Percentiles rank a stretch among this genome's conserved stretches.
phyloP scores from a whole-genome alignment of 352 stramenopile genomes.

The Hyaloperonospora arabidopsidis region DNA sequence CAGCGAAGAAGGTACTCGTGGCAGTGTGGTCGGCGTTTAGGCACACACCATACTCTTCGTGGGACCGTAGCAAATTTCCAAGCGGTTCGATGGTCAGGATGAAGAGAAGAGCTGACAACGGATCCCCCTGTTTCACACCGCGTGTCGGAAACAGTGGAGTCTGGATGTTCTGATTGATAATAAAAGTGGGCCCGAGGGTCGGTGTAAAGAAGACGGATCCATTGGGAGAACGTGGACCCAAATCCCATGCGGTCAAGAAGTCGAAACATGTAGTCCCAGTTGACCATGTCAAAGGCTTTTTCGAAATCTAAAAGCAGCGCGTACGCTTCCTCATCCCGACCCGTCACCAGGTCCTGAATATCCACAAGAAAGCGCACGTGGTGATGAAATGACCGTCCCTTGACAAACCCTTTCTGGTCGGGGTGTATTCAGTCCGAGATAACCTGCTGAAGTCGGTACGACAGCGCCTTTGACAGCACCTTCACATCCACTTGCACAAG shows the following conservation, averaged over 20 bases:
- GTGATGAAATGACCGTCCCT: not conserved
- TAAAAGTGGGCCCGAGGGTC: not conserved
- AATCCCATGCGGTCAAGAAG: too few species aligned
- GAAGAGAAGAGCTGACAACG: not conserved
- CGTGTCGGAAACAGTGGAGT: not conserved
- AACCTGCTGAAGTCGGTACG: not conserved
- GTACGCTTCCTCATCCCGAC: not conserved
- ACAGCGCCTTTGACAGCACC: not conserved
- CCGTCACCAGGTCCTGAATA: not conserved
- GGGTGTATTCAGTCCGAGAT: not conserved
- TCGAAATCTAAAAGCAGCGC: slow-evolving; percentile 5
- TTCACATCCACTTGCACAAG: slow-evolving; percentile 7
- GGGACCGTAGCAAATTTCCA: not conserved
- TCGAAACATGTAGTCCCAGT: not conserved
- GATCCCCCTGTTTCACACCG: not conserved
- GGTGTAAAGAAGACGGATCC: not conserved
- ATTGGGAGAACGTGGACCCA: not conserved
- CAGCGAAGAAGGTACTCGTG: slow-evolving; percentile 3
- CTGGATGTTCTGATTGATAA: slow-evolving; percentile 1
- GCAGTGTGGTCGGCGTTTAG: not conserved
- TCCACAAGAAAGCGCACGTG: not conserved
- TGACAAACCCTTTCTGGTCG: slow-evolving; percentile 2
- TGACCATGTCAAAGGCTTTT: slow-evolving; percentile 4
- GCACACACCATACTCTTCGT: not conserved
- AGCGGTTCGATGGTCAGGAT: not conserved